Base-by-base conservation (phyloP, 495 filamentous ascomycete genomes). In the Penicillium atrosanguineum region DNA sequence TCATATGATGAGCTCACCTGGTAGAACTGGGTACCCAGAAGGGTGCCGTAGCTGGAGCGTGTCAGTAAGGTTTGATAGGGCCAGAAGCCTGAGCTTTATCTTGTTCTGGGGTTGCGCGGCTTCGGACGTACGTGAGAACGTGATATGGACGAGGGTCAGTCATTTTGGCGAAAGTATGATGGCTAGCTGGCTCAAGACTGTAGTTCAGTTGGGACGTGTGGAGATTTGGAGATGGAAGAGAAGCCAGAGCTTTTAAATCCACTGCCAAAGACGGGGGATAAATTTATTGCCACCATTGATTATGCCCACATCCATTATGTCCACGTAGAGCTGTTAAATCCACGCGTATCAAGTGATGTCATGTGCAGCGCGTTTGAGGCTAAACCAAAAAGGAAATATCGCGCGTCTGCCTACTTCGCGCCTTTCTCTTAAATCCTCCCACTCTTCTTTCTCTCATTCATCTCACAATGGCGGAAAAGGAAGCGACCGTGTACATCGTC, bases 401-500 rank as follows among this genome's bases (percentile, higher is more conserved):
- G 63, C 74, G 74, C 72, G 72, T 75, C 73, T 74, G 72, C 72
- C 72, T 74, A 55, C 53, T 45, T 50, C 37, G 31, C 44, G 23
- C 28, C 50, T 57, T 49, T 59, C 37, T 39, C 23, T 29, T 37
- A 18, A 40, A 53, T 53, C 44, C 46, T 56, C 20, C 45, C 36
- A 46, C 25, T 20, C 44, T 48, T 52, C 39, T 45, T 20, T 50
- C 28, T 21, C 15, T 16, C 14, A 59, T 2, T 19, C 43, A 38
- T 57, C 43, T 37, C 37, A 60, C 41, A 46, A 98, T 98, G 94
- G 89, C 94, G 28, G 87, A 90, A 44, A 99, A 99, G 69, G 89
- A 96, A 71, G 89, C 91, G 12, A 91, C 89, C 6, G 84, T 97
- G 15, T 99, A 95, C 69, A 84, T 97, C 60, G 69, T 99, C 44